Evolutionary conservation across 768 basidiomycete genomes (phyloP), one percentile per base, ranked within the genome.

Genomic region (Boletus fagicola): DNA sequence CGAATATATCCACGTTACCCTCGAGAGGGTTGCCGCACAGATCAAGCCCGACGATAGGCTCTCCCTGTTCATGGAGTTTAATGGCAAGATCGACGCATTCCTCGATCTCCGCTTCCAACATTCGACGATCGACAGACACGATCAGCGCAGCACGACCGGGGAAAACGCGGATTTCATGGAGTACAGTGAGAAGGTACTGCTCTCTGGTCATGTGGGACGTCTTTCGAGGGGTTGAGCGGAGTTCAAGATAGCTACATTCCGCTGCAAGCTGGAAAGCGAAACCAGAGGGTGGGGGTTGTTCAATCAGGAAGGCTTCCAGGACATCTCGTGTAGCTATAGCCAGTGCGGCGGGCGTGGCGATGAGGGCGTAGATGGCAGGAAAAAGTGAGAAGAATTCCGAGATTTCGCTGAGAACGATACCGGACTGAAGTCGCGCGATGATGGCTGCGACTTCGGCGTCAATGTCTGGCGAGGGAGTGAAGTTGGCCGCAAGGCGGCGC

Each of bases 301-400:
- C 58, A 6, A 38, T 28, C 20, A 94, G 76, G 70, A 92, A 94
- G 5, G 75, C 72, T 20, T 72, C 65, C 20, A 94, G 77, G 12
- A 92, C 89, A n/a, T 80, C 87, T 15, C 76, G 76, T 0, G 92
- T 81, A 0, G 80, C 88, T 31, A 72, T 75, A 0, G 72, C 72
- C 22, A 94, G 76, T 0, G 85, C 74, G 0, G 71, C 63, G 0
- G 84, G 83, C 0, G 82, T 85, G 0, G 87, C 80, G 3, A 88
- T 92, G 52, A 94, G 73, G 0, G 87, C 83, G 65, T 94, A 92
- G 45, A 94, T 91, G 2, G 84, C 84, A 2, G 87, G 85, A 69
- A 93, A 93, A 38, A 92, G 77, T 0, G 57, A 56, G 69, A 93
- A 93, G 69, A 92, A 91, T 56, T 90, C 88, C 18, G 76, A 64